Conservation (phyloP, 192 early-diverging fungal species). For the Blastocladiella britannica region DNA sequence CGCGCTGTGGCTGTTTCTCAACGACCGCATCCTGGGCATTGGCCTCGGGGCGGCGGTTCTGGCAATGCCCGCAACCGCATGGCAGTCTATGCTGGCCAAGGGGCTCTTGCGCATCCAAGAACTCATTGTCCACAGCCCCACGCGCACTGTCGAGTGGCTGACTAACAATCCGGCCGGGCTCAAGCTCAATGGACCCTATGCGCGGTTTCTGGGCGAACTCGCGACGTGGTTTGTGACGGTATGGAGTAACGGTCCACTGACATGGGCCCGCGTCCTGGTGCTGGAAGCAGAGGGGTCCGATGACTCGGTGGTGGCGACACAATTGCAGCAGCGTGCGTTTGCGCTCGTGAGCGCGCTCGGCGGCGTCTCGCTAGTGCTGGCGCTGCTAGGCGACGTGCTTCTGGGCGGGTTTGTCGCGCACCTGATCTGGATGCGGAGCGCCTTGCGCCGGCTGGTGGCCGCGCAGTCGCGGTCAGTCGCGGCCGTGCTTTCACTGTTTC, state of each 20-base stretch:
- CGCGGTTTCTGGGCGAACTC: slow-evolving; percentile 69
- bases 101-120: slow-evolving; percentile 13
- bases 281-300: background rate
- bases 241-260: slow-evolving; percentile 26
- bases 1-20: slow-evolving; percentile 88
- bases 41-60: slow-evolving; percentile 52
- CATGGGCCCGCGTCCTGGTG: background rate
- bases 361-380: background rate
- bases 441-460: background rate
- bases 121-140: slow-evolving; percentile 47
- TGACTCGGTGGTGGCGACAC: background rate
- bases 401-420: background rate
- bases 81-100: background rate
- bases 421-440: background rate
- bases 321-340: slow-evolving; percentile 13
- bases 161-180: slow-evolving; percentile 81
- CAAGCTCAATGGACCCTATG: slow-evolving; percentile 83
- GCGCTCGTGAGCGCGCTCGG: slow-evolving; percentile 29
- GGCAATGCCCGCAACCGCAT: background rate
- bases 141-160: slow-evolving; percentile 68
- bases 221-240: slow-evolving; percentile 70
- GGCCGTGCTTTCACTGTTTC: background rate
- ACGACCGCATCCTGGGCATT: slow-evolving; percentile 74
- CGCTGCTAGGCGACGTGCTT: background rate
- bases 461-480: background rate